phyloP scores from a whole-genome alignment of 345 rosid species.

The Bruguiera gymnorhiza region DNA sequence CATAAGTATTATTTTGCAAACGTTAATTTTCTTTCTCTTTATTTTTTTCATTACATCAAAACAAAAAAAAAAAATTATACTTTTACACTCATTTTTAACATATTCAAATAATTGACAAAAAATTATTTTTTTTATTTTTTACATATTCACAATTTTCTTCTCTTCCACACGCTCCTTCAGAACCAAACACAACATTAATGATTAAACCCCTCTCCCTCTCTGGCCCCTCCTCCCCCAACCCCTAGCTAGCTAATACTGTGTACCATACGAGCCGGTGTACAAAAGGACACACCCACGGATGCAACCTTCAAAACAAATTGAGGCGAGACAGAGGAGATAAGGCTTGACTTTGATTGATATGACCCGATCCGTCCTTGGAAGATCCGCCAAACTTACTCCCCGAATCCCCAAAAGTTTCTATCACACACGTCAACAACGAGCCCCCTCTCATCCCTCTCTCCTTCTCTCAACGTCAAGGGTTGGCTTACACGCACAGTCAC shows the following conservation, averaged over 20 bases:
- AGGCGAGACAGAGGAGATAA: background rate
- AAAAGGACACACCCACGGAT: conserved; percentile 26
- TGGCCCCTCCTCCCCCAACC: background rate
- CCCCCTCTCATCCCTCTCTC: background rate
- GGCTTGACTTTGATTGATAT: conserved; percentile 22
- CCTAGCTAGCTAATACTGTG: background rate
- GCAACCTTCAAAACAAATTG: conserved; percentile 7
- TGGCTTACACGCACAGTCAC: no score
- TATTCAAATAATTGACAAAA: no score
- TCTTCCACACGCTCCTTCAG: no score
- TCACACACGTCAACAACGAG: conserved; percentile 5
- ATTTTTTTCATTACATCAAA: background rate
- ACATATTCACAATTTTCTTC: no score
- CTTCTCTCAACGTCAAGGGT: background rate
- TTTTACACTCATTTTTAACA: no score
- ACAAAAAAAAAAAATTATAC: no score
- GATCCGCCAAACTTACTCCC: conserved; percentile 31
- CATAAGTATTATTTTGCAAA: background rate
- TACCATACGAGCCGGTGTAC: background rate
- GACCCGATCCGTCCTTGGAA: conserved; percentile 42
- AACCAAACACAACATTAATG: no score
- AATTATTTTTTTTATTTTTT: no score
- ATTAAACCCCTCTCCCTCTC: background rate
- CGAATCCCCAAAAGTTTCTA: conserved; percentile 20
- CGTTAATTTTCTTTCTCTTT: background rate